Evolutionary conservation across 805 yeast species (phyloP).

Genomic region (Candida insectorum): DNA sequence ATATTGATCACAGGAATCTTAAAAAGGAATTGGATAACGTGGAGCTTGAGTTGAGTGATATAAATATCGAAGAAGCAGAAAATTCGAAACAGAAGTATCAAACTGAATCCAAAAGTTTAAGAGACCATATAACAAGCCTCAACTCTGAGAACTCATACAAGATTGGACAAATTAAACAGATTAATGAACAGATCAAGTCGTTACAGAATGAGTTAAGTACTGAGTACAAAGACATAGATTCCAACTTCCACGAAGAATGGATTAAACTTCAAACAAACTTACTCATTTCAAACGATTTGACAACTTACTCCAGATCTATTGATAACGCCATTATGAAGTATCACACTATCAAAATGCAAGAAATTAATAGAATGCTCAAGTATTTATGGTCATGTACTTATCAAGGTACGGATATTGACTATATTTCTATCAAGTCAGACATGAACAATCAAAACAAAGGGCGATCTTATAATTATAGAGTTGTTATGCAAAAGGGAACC

Average conservation of each 20-base stretch:
- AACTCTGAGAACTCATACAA: conserved; percentile 70
- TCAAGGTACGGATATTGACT: conserved; percentile 92
- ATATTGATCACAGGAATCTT: conserved; percentile 54
- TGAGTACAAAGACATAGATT: conserved; percentile 69
- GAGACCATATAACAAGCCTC: conserved; percentile 48
- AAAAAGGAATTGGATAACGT: conserved; percentile 34
- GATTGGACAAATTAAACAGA: conserved; percentile 81
- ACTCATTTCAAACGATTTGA: conserved; percentile 76
- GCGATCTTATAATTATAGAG: conserved; percentile 84
- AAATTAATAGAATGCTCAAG: conserved; percentile 80
- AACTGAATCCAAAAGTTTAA: conserved; percentile 48
- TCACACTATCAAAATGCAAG: conserved; percentile 89
- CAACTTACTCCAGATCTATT: conserved; percentile 76
- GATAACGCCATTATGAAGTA: conserved; percentile 92
- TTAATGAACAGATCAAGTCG: conserved; percentile 63
- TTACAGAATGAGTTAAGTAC: conserved; percentile 58
- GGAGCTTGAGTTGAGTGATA: conserved; percentile 35
- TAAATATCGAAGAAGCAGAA: conserved; percentile 60
- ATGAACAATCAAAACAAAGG: conserved; percentile 48
- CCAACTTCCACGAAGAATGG: conserved; percentile 64
- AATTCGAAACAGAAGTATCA: conserved; percentile 60
- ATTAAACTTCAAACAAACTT: conserved; percentile 72
- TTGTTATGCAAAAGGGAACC: conserved; percentile 90
- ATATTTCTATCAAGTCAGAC: conserved; percentile 83
- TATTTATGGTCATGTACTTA: conserved; percentile 94